Base-by-base conservation (phyloP, 331 rosid genomes). In the Malus hybrid region DNA sequence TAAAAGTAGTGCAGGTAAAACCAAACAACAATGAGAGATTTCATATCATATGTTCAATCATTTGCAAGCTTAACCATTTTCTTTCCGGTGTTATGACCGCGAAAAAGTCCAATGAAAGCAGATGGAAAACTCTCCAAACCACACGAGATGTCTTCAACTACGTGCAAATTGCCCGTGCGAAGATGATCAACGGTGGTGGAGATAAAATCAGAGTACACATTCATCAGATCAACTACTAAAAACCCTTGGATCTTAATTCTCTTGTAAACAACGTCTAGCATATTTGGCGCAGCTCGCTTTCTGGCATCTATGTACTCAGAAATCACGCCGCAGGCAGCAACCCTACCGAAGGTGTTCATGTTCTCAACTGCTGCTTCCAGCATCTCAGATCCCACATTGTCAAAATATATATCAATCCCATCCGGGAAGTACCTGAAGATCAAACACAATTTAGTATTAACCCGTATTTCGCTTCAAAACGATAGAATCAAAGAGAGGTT, bases 371-470 rank as follows among this genome's bases (percentile, higher is more conserved):
- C 88, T 60, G 96, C 97, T 39, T 89, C 92, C 11, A 86, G 81
- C 92, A 89, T 90, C 63, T 85, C 87, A 1, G 71, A 92, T 8
- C 97, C 97, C 29, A 93, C 97, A 36, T 93, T 93, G 88, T 93
- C 98, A 39, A 93, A 89, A 76, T 87, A 93, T 22, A 59, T 70
- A 46, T 93, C 97, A 65, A 93, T 90, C 63, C 98, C 98, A 39
- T 85, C 80, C 0, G 95, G 95, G 69, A 90, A 93, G 75, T 76
- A 85, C 87, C 93, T 91, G 69, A 4, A 63, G 13, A 57, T 34
- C 55, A 55, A 55, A 20, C 31, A 3, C 6, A 6, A 31, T 16
- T 20, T 33, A 6, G 16, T 18, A 29, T 55, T 5, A 5, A 14
- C 29, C 24, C 6, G 10, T 7, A 59, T 33, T 27, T 31, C 20